phyloP scores from a whole-genome alignment of 2,329 filamentous ascomycete genomes.

The Aureobasidium musti region DNA sequence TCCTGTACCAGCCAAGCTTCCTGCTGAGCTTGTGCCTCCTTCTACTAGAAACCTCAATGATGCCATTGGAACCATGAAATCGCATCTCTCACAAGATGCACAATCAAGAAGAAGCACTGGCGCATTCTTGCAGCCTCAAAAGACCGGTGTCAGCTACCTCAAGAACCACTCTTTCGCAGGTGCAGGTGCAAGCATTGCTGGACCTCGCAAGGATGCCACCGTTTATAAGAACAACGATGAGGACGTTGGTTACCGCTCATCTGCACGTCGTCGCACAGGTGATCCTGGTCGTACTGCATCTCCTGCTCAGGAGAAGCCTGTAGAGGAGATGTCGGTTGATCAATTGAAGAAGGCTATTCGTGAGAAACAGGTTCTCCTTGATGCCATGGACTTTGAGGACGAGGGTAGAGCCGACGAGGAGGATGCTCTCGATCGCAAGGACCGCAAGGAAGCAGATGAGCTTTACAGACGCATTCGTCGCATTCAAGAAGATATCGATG shows the following conservation, averaged over 20 bases:
- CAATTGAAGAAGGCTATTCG: slow-evolving; percentile 89
- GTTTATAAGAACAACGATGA: slow-evolving; percentile 96
- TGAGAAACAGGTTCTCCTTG: slow-evolving; percentile 90
- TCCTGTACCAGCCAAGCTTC: slow-evolving; percentile 81
- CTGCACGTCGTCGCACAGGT: slow-evolving; percentile 82
- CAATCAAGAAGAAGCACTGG: slow-evolving; percentile 86
- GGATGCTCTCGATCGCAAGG: slow-evolving; percentile 83
- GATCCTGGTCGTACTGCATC: slow-evolving; percentile 70
- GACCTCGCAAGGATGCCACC: slow-evolving; percentile 85
- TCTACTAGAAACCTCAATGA: slow-evolving; percentile 92
- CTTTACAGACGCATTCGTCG: slow-evolving; percentile 89
- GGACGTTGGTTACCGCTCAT: slow-evolving; percentile 82
- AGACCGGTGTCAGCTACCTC: slow-evolving; percentile 96
- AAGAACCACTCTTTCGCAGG: slow-evolving; percentile 88
- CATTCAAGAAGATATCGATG: slow-evolving; percentile 92
- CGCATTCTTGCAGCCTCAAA: slow-evolving; percentile 86
- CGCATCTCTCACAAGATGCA: slow-evolving; percentile 83
- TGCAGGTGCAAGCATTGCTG: slow-evolving; percentile 56
- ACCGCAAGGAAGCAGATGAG: slow-evolving; percentile 89
- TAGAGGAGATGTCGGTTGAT: slow-evolving; percentile 81
- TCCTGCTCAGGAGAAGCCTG: slow-evolving; percentile 68
- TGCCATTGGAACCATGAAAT: slow-evolving; percentile 91
- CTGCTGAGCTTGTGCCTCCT: slow-evolving; percentile 88
- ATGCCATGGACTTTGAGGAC: slow-evolving; percentile 95
- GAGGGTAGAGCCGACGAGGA: slow-evolving; percentile 89